Base-by-base conservation (phyloP, 805 yeast species). In the Torulaspora franciscae region DNA sequence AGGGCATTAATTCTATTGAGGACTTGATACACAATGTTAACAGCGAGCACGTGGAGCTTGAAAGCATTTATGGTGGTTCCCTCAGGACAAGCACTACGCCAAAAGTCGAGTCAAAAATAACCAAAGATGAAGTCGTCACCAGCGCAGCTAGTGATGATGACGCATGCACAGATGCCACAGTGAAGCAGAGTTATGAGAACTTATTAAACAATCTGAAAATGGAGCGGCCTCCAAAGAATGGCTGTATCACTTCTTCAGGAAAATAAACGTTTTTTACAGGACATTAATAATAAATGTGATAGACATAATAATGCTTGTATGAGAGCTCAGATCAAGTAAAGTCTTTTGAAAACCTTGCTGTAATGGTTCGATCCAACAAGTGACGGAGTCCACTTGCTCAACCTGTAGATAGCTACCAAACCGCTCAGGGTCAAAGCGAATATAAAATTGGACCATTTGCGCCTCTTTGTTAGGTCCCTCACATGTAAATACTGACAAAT, bases 181-280 rank as follows among this genome's bases (percentile, higher is more conserved):
- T 83, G n/a, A 83, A 81, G 59, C 85, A 81, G 56, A 84, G 79
- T 3, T 84, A 83, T 55, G 91, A 84, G 50, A 81, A 81, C 58
- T 65, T 84, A 37, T 68, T 84, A 57, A 81, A 83, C 54, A 82
- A 82, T 55, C 80, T 84, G 25, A 79, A 81, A 23, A 69, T 42
- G 44, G 52, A 45, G 9, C 49, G 52, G 23, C 43, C 49, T 9
- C 41, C 49, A 3, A 39, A 29, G 24, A 44, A 44, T 17, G 4
- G 43, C n/a, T 37, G 36, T 23, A 29, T 26, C 27, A 11, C 24
- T 9, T n/a, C 23, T 19, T 19, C 10, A 15, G 19, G 22, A 8
- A 15, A 28, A 22, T 27, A 24, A 26, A 30, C 13, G 13, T 19
- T 28, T 6, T 36, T 23, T 40, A 3, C 17, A 24, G 29, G 34